Percentiles rank a stretch among this genome's conserved stretches.
phyloP scores from a whole-genome alignment of 2,329 filamentous ascomycete species.

The Celoporthe dispersa region DNA sequence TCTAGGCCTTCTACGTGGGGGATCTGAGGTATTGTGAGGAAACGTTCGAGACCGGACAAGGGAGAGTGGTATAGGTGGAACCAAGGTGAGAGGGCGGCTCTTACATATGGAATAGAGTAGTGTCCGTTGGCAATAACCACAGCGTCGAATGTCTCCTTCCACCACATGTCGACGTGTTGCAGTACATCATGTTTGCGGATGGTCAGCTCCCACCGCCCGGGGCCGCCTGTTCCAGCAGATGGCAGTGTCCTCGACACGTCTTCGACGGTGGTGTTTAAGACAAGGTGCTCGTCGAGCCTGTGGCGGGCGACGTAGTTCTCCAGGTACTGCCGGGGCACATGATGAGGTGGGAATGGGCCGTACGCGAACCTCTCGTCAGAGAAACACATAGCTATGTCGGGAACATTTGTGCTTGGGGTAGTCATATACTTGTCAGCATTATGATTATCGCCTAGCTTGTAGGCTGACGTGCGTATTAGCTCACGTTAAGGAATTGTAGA shows the following conservation, averaged over 20 bases:
- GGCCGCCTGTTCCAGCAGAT: conserved; percentile 8
- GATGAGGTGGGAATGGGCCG: conserved; percentile 60
- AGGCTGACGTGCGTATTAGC: too few relatives aligned
- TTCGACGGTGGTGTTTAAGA: conserved; percentile 57
- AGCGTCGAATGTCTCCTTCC: conserved; percentile 55
- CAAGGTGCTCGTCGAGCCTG: conserved; percentile 49
- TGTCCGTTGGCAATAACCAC: conserved; percentile 50
- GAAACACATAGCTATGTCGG: conserved; percentile 60
- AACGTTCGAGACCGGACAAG: not conserved
- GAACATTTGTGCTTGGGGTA: conserved; percentile 55
- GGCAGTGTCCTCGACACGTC: conserved; percentile 45
- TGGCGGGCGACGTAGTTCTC: conserved; percentile 59
- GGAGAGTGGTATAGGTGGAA: not conserved
- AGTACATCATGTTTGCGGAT: conserved; percentile 51
- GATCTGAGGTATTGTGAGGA: conserved; percentile 39
- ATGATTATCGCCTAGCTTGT: not conserved
- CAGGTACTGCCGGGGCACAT: conserved; percentile 59
- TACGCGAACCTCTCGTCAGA: conserved; percentile 58
- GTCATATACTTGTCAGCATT: not conserved
- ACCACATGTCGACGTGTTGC: conserved; percentile 54
- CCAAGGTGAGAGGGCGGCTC: conserved; percentile 19
- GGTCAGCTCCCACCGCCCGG: conserved; percentile 50
- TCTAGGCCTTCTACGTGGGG: conserved; percentile 51
- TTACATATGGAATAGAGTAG: conserved; percentile 51
- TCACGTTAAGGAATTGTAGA: conserved; percentile 57